Evolutionary conservation across 768 basidiomycete species (phyloP), one percentile per base, ranked within the genome.

Genomic region (Pleurotus tuoliensis): DNA sequence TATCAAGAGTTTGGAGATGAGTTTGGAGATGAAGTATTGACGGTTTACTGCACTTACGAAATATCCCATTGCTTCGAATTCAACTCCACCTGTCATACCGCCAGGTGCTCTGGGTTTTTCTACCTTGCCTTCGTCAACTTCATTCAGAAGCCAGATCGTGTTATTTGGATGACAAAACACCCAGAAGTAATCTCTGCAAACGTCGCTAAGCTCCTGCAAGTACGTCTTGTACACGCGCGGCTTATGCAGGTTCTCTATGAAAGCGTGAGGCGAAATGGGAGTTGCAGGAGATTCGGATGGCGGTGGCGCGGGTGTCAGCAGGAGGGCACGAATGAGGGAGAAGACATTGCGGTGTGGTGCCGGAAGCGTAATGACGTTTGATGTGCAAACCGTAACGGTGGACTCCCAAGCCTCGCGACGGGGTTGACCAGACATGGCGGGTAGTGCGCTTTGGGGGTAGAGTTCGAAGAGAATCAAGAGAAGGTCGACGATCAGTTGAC

Each of bases 61-160:
- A 70, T 98, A 98, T 13, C 82, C 81, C 86, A 98, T 96, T 3
- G 96, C 96, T 73, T 99, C 97, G 66, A 88, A 95, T 66, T 99
- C 97, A 11, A 99, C 97, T 4, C 97, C 97, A 5, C 96, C 97
- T 0, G 97, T 98, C 87, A 98, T 98, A 13, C 97, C 96, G 4
- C 94, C 93, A 2, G 97, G 97, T 11, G 97, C 96, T 56, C 90
- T 80, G 12, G 94, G 94, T 65, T 87, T 90, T 71, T 97, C 95
- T 3, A 93, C 92, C 58, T 83, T 82, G 2, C 74, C 81, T 66
- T 93, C 88, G 66, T 98, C 92, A 2, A 91, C 88, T 62, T 96
- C 89, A 6, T 78, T 69, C 16, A 97, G 73, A 16, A 86, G 77
- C 96, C 96, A 98, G 50, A 98, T 86, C 0, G 86, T 85, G 63